Percentiles rank a stretch among this genome's conserved stretches.
These are phyloP conservation scores for Capsella bursapastoris DNA, from an alignment of 345 rosid species.

Conservation along the genomic window DNA sequence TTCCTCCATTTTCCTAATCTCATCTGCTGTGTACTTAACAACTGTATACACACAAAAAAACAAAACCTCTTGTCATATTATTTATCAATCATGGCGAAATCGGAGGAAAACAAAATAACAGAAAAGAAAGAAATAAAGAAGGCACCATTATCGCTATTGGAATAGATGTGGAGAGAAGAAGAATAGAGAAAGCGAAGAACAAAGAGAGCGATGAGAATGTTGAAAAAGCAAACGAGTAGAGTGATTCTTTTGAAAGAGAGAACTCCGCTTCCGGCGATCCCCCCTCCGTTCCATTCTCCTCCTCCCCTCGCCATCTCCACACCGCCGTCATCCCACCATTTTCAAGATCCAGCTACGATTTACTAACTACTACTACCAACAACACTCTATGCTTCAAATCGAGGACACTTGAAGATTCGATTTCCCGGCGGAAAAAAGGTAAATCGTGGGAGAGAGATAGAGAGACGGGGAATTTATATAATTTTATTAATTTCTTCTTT, in stretches of 20 bases:
- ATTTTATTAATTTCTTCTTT: no score
- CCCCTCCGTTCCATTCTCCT: slow-evolving; percentile 57
- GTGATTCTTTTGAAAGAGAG: slow-evolving; percentile 80
- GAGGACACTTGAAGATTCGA: slow-evolving; percentile 26
- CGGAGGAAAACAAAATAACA: background rate
- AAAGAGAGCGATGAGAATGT: slow-evolving; percentile 90
- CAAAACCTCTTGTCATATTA: background rate
- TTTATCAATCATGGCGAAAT: background rate
- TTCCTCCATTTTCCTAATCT: slow-evolving; percentile 91
- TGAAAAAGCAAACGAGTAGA: slow-evolving; percentile 77
- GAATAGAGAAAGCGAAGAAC: slow-evolving; percentile 85
- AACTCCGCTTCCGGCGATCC: slow-evolving; percentile 57
- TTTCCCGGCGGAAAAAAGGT: background rate
- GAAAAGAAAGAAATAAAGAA: background rate
- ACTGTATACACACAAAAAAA: slow-evolving; percentile 44
- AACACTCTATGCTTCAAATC: slow-evolving; percentile 23
- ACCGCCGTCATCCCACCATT: slow-evolving; percentile 60
- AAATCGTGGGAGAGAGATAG: background rate
- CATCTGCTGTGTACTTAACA: slow-evolving; percentile 75
- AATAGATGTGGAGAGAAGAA: slow-evolving; percentile 77
- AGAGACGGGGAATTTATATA: no score
- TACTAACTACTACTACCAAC: background rate
- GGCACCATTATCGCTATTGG: slow-evolving; percentile 54
- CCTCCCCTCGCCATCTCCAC: slow-evolving; percentile 68
- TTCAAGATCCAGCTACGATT: slow-evolving; percentile 34